phyloP scores from a whole-genome alignment of 2,329 filamentous ascomycete genomes.

The Paecilomyces formosus region DNA sequence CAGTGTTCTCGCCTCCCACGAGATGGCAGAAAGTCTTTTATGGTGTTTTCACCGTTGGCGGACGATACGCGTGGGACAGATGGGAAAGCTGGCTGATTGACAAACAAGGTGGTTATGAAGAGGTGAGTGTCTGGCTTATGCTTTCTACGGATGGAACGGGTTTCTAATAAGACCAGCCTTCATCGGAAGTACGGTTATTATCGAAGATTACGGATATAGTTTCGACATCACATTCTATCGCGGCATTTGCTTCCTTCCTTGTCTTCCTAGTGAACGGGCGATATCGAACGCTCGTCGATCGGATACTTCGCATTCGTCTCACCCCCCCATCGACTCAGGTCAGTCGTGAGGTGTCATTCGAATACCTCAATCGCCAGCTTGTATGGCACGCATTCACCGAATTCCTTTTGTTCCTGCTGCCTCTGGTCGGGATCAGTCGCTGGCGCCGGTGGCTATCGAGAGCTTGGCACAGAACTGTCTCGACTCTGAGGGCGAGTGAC shows the following conservation, averaged over 20 bases:
- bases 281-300: conserved; percentile 85
- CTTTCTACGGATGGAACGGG: not conserved
- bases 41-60: conserved; percentile 76
- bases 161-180: conserved; percentile 30
- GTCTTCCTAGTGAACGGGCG: conserved; percentile 85
- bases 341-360: conserved; percentile 87
- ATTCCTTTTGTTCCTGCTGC: conserved; percentile 94
- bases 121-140: conserved; percentile 22
- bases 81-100: conserved; percentile 83
- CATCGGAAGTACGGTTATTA: conserved; percentile 48
- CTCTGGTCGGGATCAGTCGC: conserved; percentile 85
- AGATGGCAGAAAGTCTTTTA: conserved; percentile 77
- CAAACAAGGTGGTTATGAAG: conserved; percentile 67
- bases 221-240: conserved; percentile 69
- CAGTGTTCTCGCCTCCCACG: conserved; percentile 63
- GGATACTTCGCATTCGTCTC: conserved; percentile 74
- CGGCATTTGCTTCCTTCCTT: conserved; percentile 77
- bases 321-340: conserved; percentile 79
- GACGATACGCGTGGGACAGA: conserved; percentile 82
- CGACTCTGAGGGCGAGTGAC: conserved; percentile 46
- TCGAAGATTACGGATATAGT: conserved; percentile 61
- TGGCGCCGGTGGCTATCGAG: conserved; percentile 87
- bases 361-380: conserved; percentile 93
- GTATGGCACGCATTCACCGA: conserved; percentile 99
- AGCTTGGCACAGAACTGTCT: conserved; percentile 74